Evolutionary conservation across 371 early-diverging fungal species (phyloP).

Genomic region (Chytridiales sp.): DNA sequence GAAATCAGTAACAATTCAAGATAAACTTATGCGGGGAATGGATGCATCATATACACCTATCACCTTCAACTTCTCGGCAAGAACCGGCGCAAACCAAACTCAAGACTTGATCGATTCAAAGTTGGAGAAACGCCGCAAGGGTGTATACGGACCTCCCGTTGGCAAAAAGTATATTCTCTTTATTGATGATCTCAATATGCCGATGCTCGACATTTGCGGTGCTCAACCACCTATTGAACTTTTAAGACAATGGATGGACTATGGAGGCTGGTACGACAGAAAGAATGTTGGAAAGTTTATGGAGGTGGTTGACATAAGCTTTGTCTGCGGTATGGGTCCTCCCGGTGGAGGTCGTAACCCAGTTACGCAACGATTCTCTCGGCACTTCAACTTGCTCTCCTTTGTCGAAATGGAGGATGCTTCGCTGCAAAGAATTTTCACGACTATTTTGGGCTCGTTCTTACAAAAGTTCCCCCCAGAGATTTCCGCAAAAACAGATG

Average conservation of each 20-base stretch:
- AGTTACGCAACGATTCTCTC: slow-evolving; percentile 52
- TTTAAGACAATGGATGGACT: slow-evolving; percentile 61
- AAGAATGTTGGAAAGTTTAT: slow-evolving; percentile 59
- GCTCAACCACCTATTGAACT: slow-evolving; percentile 63
- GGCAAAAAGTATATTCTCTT: slow-evolving; percentile 55
- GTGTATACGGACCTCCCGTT: slow-evolving; percentile 60
- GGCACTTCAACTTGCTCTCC: slow-evolving; percentile 56
- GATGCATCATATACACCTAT: slow-evolving; percentile 46
- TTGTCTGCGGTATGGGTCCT: slow-evolving; percentile 59
- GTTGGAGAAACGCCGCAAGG: slow-evolving; percentile 59
- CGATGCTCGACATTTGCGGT: slow-evolving; percentile 54
- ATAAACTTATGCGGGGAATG: slow-evolving; percentile 53
- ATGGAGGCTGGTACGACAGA: slow-evolving; percentile 61
- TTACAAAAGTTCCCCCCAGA: slow-evolving; percentile 44
- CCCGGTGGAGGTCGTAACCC: slow-evolving; percentile 64
- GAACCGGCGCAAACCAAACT: slow-evolving; percentile 58
- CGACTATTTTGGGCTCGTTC: slow-evolving; percentile 52
- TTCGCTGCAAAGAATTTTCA: slow-evolving; percentile 50
- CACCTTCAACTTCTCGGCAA: slow-evolving; percentile 58
- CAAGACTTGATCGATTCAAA: slow-evolving; percentile 60
- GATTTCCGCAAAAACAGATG: slow-evolving; percentile 35
- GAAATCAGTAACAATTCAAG: slow-evolving; percentile 53
- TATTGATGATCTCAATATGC: slow-evolving; percentile 64
- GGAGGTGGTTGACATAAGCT: slow-evolving; percentile 58
- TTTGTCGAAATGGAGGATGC: slow-evolving; percentile 59